Base-by-base conservation (phyloP, 148 eudicot species). In the Rhododendron williamsianum region DNA sequence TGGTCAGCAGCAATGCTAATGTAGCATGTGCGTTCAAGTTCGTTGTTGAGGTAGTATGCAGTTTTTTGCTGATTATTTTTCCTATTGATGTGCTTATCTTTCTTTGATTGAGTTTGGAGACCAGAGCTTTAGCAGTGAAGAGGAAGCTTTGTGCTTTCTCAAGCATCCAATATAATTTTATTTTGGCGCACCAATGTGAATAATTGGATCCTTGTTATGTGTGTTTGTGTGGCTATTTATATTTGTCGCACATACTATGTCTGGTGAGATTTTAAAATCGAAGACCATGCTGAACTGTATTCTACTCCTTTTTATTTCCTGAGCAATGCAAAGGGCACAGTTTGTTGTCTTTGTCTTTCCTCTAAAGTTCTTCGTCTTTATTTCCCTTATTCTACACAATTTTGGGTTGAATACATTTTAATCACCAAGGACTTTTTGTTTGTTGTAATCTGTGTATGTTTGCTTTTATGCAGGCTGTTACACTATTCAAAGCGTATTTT, bases 1-100 rank as follows among this genome's bases (percentile, higher is more conserved):
- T 97, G 52, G 98, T 97, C 81, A 97, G 99, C 93, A 97, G 98
- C 95, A 97, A 97, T 87, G 98, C 99, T 67, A 97, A 97, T 91
- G 99, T 95, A 35, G 98, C 98, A 80, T 97, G 98, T 88, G 99
- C 99, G 27, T 97, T 97, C 94, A 97, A 97, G 89, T 97, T 97
- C 88, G 96, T 97, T 43, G 99, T 97, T 80, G 98, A 95, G 98
- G 99, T 97, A 91, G 67, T 51, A 46, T n/a, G 4, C 71, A 21
- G 83, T 82, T 76, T 79, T 78, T 79, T 83, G 69, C 82, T 45
- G 21, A 67, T 84, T 48, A 45, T 74, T 58, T 84, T 78, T 86
- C 41, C 43, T 65, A 72, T 76, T 45, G 73, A 51, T 63, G 73
- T 12, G 25, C 65, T 56, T 52, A 16, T 58, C 77, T 58, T 48